These are phyloP conservation scores for Corylus avellana DNA, from an alignment of 306 rosid genomes.

Conservation along the genomic window DNA sequence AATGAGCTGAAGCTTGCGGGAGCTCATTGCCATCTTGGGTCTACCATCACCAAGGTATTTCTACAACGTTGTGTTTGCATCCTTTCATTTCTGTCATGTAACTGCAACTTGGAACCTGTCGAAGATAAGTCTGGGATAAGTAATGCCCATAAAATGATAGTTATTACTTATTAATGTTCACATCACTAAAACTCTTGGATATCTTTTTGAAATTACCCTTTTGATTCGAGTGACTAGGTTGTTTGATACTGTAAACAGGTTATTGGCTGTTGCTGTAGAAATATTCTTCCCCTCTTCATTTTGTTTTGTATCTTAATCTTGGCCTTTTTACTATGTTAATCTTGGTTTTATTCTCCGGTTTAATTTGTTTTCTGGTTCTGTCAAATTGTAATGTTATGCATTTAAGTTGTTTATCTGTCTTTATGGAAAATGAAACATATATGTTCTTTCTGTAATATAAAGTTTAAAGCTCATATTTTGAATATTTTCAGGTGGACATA, in stretches of 20 bases:
- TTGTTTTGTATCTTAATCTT: neutral
- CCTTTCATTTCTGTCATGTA: neutral
- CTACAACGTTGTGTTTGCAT: neutral
- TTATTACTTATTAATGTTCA: neutral
- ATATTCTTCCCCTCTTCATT: neutral
- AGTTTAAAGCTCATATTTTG: neutral
- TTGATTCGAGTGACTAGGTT: neutral
- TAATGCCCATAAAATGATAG: neutral
- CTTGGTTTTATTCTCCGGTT: neutral
- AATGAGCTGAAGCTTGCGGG: constrained; percentile 90
- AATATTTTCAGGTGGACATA: constrained; percentile 73
- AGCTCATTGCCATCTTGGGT: constrained; percentile 96
- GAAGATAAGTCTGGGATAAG: constrained; percentile 12
- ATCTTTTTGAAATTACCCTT: neutral
- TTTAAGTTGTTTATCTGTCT: neutral
- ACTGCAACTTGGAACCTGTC: neutral
- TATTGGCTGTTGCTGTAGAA: neutral
- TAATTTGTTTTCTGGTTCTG: neutral
- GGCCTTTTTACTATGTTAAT: neutral
- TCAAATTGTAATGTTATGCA: neutral
- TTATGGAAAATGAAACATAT: neutral
- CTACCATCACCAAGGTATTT: constrained; percentile 91
- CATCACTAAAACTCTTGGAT: neutral
- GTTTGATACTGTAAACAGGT: neutral
- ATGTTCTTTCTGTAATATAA: neutral